Conservation (phyloP, 2,329 filamentous ascomycete species). For the Colletotrichum endophyticum region DNA sequence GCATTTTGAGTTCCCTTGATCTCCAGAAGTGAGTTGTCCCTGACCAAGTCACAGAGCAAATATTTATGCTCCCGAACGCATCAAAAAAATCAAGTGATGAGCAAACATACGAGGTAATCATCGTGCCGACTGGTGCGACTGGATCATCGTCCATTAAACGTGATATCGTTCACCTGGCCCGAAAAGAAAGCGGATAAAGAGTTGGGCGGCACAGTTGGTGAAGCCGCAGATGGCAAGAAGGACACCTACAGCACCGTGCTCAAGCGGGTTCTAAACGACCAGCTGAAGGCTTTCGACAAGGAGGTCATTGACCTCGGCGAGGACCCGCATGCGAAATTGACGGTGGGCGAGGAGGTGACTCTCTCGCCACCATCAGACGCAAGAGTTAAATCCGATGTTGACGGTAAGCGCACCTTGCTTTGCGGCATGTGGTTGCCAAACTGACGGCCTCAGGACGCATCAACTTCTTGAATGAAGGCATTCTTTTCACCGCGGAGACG, state of each 20-base stretch:
- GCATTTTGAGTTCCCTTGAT: not conserved
- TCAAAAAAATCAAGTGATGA: rapidly evolving
- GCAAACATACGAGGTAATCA: not conserved
- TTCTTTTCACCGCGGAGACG: not conserved
- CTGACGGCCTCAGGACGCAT: not conserved
- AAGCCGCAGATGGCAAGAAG: not conserved
- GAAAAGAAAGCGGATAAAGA: not conserved
- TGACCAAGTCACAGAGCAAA: not conserved
- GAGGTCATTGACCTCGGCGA: not conserved
- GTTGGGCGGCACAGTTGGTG: not conserved
- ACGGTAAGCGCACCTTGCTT: not conserved
- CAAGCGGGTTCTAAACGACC: not conserved
- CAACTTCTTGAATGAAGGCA: not conserved
- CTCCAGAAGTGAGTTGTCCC: not conserved
- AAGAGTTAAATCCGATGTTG: not conserved
- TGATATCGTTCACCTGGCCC: not conserved
- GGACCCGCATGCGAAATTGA: not conserved
- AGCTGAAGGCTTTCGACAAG: not conserved
- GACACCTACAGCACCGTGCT: not conserved
- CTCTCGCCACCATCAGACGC: not conserved
- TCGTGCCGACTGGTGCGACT: not conserved
- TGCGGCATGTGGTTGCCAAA: too few relatives aligned
- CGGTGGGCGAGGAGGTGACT: not conserved
- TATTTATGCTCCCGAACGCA: not conserved
- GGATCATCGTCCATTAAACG: not conserved